Conservation (phyloP, 2,329 filamentous ascomycete species). For the Ophiostoma fasciatum region DNA sequence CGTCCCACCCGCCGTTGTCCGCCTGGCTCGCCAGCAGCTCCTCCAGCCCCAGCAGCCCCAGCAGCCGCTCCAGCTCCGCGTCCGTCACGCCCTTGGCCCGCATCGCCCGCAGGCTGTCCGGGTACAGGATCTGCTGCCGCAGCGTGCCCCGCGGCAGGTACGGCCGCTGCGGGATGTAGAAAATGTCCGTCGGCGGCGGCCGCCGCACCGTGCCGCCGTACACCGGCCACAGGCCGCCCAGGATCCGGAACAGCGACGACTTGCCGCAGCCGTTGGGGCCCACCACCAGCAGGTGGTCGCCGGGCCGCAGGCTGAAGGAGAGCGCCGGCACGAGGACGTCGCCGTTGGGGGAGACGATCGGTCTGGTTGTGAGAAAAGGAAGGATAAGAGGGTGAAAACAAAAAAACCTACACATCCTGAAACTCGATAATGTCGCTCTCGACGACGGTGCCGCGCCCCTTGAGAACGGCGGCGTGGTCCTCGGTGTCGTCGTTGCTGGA, state of each 20-base stretch:
- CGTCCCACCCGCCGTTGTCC: constrained; percentile 57
- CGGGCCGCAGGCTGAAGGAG: constrained; percentile 72
- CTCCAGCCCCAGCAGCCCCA: constrained; percentile 27
- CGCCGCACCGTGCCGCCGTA: constrained; percentile 91
- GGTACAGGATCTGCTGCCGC: constrained; percentile 95
- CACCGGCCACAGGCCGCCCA: constrained; percentile 93
- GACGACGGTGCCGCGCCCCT: constrained; percentile 64
- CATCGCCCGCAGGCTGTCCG: constrained; percentile 78
- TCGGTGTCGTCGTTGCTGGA: constrained; percentile 71
- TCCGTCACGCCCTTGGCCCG: constrained; percentile 73
- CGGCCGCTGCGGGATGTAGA: constrained; percentile 93
- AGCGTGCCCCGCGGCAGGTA: constrained; percentile 84
- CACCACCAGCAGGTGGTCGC: constrained; percentile 85
- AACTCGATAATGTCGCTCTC: constrained; percentile 80
- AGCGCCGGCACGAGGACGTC: constrained; percentile 78
- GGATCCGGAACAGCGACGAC: constrained; percentile 86
- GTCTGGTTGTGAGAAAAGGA: constrained; percentile 24
- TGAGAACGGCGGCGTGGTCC: constrained; percentile 68
- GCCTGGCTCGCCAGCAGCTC: constrained; percentile 35
- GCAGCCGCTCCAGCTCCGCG: constrained; percentile 59
- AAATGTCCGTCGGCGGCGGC: constrained; percentile 82
- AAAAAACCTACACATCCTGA: constrained; percentile 49
- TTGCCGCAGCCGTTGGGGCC: constrained; percentile 97
- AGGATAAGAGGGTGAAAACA: neutral
- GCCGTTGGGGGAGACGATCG: constrained; percentile 92